Evolutionary conservation across 2,329 filamentous ascomycete genomes (phyloP), one percentile per base, ranked within the genome.

Genomic region (Exophiala aquamarina): DNA sequence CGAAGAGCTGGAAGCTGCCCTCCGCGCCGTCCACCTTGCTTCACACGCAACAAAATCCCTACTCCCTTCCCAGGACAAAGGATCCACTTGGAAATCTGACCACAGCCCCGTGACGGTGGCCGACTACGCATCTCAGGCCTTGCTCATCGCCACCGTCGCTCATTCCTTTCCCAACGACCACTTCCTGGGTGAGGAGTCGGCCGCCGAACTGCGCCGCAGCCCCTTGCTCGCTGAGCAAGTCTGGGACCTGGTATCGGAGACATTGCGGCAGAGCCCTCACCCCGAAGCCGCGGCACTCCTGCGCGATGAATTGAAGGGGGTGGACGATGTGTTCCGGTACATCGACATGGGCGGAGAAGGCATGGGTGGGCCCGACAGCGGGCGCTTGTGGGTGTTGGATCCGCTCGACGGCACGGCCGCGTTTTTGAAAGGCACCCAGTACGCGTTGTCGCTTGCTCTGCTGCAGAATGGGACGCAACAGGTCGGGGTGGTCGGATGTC

Each of bases 331-430:
- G n/a, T n/a, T n/a, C n/a, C n/a, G n/a, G n/a, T n/a, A n/a, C n/a
- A n/a, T n/a, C n/a, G n/a, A n/a, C n/a, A n/a, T n/a, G n/a, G n/a
- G 76, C 10, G 82, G 82, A 2, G 75, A 71, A 1, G 60, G 66
- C 2, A 73, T 72, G 1, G 54, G 63, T 8, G 66, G 66, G 36
- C 65, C 63, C 4, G 61, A 59, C 51, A 68, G 55, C 50, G 73
- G 64, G 2, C 66, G 75, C 1, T 72, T 78, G 41, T 85, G 82
- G 82, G 74, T 81, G 21, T 74, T 85, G 61, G 82, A 85, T 58
- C 82, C 82, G 0, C 77, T 85, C 6, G 82, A 85, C 55, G 82
- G 82, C 21, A 85, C 82, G 1, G 77, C 76, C 13, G 78, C 80
- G 0, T 85, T 83, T 49, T 75, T 85, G 54, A 66, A 67, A 31